Conservation (phyloP, 2,329 filamentous ascomycete genomes). For the Teratosphaeria viscida region DNA sequence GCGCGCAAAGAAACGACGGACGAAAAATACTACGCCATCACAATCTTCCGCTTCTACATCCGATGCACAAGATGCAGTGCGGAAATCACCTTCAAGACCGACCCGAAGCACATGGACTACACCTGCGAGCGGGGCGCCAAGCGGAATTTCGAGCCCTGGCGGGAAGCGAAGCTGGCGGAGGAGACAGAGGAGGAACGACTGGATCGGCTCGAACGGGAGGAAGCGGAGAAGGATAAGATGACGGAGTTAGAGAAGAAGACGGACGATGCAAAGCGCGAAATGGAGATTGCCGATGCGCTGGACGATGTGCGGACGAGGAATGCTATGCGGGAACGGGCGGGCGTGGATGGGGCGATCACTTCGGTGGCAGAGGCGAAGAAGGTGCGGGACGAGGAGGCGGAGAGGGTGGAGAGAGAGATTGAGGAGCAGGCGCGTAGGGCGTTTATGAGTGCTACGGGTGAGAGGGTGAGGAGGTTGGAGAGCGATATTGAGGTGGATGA, state of each 20-base stretch:
- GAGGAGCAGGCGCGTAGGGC: constrained; percentile 69
- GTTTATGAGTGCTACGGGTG: constrained; percentile 55
- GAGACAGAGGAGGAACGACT: constrained; percentile 83
- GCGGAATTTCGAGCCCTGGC: constrained; percentile 89
- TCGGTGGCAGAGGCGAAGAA: constrained; percentile 50
- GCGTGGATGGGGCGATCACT: constrained; percentile 42
- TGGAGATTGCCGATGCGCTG: constrained; percentile 90
- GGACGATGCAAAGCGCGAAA: constrained; percentile 82
- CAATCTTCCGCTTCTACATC: constrained; percentile 75
- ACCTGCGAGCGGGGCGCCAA: constrained; percentile 70
- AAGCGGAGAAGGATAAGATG: constrained; percentile 82
- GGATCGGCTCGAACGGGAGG: constrained; percentile 71
- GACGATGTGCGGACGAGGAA: constrained; percentile 92
- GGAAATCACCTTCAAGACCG: constrained; percentile 88
- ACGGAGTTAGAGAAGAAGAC: constrained; percentile 90
- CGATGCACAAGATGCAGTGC: constrained; percentile 75
- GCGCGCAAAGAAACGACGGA: constrained; percentile 85
- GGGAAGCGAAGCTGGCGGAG: constrained; percentile 52
- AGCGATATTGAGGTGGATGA: constrained; percentile 36
- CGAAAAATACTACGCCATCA: constrained; percentile 78
- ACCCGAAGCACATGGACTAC: constrained; percentile 93
- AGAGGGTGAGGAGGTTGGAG: constrained; percentile 43
- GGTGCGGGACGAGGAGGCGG: constrained; percentile 47
- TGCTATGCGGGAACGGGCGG: constrained; percentile 67
- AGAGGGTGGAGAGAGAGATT: constrained; percentile 67